Base-by-base conservation (phyloP, 805 yeast species). In the Spathaspora girioi region DNA sequence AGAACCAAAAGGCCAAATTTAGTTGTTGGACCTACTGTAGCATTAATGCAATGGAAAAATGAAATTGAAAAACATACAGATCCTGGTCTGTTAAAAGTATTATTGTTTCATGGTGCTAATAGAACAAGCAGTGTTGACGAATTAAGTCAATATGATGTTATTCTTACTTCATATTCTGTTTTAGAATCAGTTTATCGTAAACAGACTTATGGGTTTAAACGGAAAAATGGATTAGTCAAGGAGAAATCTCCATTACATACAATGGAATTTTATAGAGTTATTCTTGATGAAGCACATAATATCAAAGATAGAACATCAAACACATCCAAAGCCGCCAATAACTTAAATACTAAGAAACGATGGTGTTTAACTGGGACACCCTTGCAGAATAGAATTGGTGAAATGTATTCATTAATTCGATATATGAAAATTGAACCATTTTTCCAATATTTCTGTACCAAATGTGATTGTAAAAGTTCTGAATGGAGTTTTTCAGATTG, bases 1-100 rank as follows among this genome's bases (percentile, higher is more conserved):
- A 64, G 77, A 47, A 61, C 72, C 0, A 84, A 83, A 57, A 71
- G 81, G 10, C 97, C 97, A 9, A 89, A 85, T 57, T 71, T 94
- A 54, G 98, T 94, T 5, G 87, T 94, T 17, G 98, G 97, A 0
- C 99, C 99, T 0, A 93, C 99, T 0, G 99, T 94, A n/a, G 98
- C 98, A 0, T 71, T 94, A 45, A 89, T 94, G 87, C 99, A 94
- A 66, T 94, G 99, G 99, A 88, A 86, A 62, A 83, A 86, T 60
- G 99, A 94, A 69, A 94, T 94, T 48, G 89, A 84, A 54, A 81
- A 79, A 47, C 97, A 94, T 65, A 86, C 98, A 0, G 63, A 65
- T 9, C 82, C 81, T 32, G 89, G 86, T 7, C 72, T 74, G 18
- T 70, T 94, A 56, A 82, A 77, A 53, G 89, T 86, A 5, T 81